Percentiles rank a stretch among this genome's conserved stretches.
These are phyloP conservation scores for Smittium culicis DNA, from an alignment of 371 early-diverging fungal genomes.

Conservation along the genomic window DNA sequence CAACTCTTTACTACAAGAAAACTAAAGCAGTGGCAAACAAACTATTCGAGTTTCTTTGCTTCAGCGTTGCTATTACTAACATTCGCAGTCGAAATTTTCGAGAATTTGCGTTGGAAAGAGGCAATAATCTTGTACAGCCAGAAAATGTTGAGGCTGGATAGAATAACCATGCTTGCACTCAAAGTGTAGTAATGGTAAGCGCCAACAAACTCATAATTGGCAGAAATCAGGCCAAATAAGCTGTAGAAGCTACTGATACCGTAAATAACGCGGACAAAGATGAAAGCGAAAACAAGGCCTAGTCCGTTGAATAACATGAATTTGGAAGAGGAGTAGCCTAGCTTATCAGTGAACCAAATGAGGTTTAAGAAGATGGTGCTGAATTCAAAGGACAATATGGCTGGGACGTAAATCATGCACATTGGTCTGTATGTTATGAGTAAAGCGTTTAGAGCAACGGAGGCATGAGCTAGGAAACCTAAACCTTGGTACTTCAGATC, in stretches of 20 bases:
- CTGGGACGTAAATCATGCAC: slow-evolving; percentile 69
- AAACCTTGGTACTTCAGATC: slow-evolving; percentile 53
- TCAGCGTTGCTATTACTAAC: too few relatives aligned
- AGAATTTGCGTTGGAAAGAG: slow-evolving; percentile 1
- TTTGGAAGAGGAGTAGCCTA: slow-evolving; percentile 56
- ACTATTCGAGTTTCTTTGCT: too few relatives aligned
- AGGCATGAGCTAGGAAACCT: slow-evolving; percentile 72
- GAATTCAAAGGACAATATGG: slow-evolving; percentile 78
- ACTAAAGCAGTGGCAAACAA: too few relatives aligned
- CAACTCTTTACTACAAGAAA: too few relatives aligned
- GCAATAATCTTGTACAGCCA: slow-evolving; percentile 9
- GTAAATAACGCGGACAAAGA: slow-evolving; percentile 60
- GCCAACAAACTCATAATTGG: neutral
- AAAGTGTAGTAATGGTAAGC: neutral
- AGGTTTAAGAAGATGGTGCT: slow-evolving; percentile 83
- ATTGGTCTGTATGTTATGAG: slow-evolving; percentile 51
- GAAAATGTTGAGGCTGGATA: slow-evolving; percentile 5
- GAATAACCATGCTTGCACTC: neutral
- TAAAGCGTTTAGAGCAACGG: slow-evolving; percentile 47
- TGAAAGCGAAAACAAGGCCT: slow-evolving; percentile 53
- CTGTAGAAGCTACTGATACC: slow-evolving; percentile 37
- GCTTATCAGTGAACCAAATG: slow-evolving; percentile 84
- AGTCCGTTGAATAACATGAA: slow-evolving; percentile 70
- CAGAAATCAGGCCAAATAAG: neutral
- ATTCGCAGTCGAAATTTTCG: too few relatives aligned